phyloP scores from a whole-genome alignment of 352 stramenopile species.

The Pythium rhizo-oryzae region DNA sequence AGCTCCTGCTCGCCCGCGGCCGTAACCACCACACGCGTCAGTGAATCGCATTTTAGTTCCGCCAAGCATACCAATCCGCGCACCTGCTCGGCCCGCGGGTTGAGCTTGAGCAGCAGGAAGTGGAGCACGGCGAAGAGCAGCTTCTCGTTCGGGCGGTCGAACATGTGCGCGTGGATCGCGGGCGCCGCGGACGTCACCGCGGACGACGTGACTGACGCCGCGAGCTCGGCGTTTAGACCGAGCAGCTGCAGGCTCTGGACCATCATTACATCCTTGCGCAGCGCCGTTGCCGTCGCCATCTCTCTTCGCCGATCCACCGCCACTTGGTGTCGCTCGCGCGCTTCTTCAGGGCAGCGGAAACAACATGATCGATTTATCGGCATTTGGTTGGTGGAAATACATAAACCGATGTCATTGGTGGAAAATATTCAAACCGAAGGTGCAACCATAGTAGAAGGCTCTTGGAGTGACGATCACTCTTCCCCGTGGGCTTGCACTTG shows the following conservation, averaged over 20 bases:
- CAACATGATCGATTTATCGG: background rate
- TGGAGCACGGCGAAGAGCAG: conserved; percentile 48
- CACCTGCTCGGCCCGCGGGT: conserved; percentile 28
- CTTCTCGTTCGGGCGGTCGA: conserved; percentile 63
- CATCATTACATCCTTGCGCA: conserved; percentile 49
- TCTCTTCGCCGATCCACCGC: background rate
- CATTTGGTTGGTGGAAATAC: background rate
- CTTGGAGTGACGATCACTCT: conserved; percentile 35
- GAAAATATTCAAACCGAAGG: conserved; percentile 1
- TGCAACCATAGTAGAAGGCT: conserved; percentile 21
- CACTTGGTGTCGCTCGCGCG: background rate
- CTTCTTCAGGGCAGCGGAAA: background rate
- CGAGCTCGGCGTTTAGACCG: conserved; percentile 23
- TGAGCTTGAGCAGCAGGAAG: conserved; percentile 46
- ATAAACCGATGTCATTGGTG: conserved; percentile 13
- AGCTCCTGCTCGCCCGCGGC: conserved; percentile 34
- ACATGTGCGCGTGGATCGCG: conserved; percentile 39
- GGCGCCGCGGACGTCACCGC: conserved; percentile 3
- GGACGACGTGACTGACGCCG: background rate
- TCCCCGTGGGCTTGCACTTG: background rate
- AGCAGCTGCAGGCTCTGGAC: conserved; percentile 53
- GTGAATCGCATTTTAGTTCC: no score
- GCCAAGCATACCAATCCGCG: no score
- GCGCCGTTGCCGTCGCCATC: background rate
- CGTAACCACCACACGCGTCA: background rate